phyloP scores from a whole-genome alignment of 345 rosid species.

The Carallia pectinifolia region DNA sequence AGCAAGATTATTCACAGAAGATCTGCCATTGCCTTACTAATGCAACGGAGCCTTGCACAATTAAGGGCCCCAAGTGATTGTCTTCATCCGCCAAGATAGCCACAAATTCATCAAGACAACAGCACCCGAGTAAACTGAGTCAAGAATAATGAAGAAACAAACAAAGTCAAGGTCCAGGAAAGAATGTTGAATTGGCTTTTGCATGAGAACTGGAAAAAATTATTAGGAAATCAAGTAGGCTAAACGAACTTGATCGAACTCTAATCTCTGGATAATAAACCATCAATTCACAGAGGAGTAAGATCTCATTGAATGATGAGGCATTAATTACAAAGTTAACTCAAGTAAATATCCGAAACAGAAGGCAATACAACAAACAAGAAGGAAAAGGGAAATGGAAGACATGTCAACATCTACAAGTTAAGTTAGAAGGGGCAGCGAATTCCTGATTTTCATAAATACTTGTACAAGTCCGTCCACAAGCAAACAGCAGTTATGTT shows the following conservation, averaged over 20 bases:
- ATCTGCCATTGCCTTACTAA: constrained; percentile 13
- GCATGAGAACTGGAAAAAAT: neutral
- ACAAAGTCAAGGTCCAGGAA: neutral
- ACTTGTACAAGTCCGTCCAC: neutral
- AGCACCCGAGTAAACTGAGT: no score
- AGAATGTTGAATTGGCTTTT: neutral
- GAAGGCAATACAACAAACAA: neutral
- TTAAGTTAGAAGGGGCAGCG: no score
- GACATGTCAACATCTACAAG: neutral
- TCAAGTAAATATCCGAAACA: neutral
- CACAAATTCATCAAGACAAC: neutral
- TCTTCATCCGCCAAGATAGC: neutral
- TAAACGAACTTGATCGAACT: no score
- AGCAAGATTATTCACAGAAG: constrained; percentile 24
- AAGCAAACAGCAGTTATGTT: no score
- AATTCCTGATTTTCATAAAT: neutral
- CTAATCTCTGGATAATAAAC: no score
- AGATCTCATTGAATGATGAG: no score
- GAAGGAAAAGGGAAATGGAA: neutral
- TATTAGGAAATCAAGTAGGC: neutral
- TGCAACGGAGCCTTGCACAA: constrained; percentile 20
- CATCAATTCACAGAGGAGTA: no score
- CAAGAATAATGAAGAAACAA: neutral
- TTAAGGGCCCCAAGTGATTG: neutral
- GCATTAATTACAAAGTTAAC: no score